A percentile compares a stretch with the other conserved stretches of the same genome.
These are phyloP conservation scores for Myrica gale DNA, from an alignment of 306 rosid genomes.

Conservation along the genomic window DNA sequence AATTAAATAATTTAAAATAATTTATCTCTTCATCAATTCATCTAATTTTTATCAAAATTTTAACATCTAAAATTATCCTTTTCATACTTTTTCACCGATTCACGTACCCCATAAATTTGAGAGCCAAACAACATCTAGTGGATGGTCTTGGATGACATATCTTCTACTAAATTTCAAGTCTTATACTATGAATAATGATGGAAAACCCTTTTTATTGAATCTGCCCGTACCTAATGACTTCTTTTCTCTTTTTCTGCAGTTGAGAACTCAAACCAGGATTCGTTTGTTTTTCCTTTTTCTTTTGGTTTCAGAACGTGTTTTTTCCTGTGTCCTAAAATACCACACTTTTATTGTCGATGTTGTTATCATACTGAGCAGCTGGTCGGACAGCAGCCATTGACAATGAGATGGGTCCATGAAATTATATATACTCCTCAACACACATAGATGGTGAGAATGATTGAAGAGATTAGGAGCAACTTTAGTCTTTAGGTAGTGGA, in stretches of 20 bases:
- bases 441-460: conserved; percentile 11
- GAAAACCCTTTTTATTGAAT: background rate
- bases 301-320: conserved; percentile 8
- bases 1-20: too few relatives aligned
- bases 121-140: too few relatives aligned
- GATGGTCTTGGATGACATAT: background rate
- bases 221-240: background rate
- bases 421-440: background rate
- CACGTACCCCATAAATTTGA: too few relatives aligned
- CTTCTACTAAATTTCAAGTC: background rate
- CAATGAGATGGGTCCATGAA: conserved; percentile 23
- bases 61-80: too few relatives aligned
- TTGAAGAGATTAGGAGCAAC: conserved; percentile 20
- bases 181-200: background rate
- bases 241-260: background rate
- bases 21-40: too few relatives aligned
- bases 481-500: background rate
- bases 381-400: background rate
- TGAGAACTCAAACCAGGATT: background rate
- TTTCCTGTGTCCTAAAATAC: background rate
- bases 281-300: too few relatives aligned
- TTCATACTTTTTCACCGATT: too few relatives aligned
- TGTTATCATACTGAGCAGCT: background rate
- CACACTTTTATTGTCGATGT: conserved; percentile 4
- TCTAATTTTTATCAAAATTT: too few relatives aligned